Evolutionary conservation across 139 green algal genomes (phyloP), one percentile per base, ranked within the genome.

Genomic region (Ettlia oleoabundans): DNA sequence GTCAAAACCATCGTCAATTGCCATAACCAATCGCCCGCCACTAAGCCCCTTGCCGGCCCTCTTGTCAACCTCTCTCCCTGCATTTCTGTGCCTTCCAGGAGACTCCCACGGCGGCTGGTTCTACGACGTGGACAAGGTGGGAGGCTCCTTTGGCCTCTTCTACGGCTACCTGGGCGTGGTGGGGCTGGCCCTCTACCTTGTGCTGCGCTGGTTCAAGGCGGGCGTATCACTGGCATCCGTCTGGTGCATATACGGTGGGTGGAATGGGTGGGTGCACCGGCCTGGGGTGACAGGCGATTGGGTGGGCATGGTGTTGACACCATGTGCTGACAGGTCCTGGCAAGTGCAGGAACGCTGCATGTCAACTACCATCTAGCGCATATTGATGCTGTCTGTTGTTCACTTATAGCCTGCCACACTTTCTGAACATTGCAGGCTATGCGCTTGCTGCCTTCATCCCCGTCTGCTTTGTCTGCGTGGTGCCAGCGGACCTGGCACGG

Each of bases 121-220:
- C 81, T 89, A 90, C 58, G 85, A 89, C 67, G 67, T 88, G 65
- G 74, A 91, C 87, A 91, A 93, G 88, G 82, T 86, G 35, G 86
- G 82, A 18, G 88, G 87, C 53, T 92, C 86, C 6, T 92, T 93
- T 21, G 88, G 87, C 55, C 83, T 97, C 65, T 97, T 96, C 81
- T 97, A 97, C 82, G 94, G 94, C 72, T 97, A 97, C 82, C 83
- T 95, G 15, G 93, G 94, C 51, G 66, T 89, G 24, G 63, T 94
- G 30, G 87, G 89, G 1, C 32, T 93, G 38, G 52, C 85, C n/a
- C 71, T 95, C 51, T 96, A 69, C 43, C 70, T 87, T 9, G 67
- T 84, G 63, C 75, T 95, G 52, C 86, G 87, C 21, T 96, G 89
- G 84, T 90, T 88, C 81, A 90, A 89, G 78, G 83, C 86, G 37